A percentile compares a stretch with the other conserved stretches of the same genome.
Evolutionary conservation across 2,329 filamentous ascomycete species (phyloP).

Genomic region (Pseudogymnoascus sp.): DNA sequence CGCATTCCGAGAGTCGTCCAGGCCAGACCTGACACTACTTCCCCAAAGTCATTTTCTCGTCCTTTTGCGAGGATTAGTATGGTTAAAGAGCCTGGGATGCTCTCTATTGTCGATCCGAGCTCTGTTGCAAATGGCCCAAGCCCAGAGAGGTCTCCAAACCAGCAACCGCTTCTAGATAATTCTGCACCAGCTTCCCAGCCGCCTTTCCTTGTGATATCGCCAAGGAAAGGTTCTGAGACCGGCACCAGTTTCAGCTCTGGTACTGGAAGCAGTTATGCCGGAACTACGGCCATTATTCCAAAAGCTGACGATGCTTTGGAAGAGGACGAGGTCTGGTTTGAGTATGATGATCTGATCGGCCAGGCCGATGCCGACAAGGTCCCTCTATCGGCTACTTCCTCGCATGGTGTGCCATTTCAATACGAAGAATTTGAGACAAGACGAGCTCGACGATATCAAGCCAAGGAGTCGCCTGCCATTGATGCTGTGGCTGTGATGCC

Average conservation of each 20-base stretch:
- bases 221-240: conserved; percentile 64
- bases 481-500: conserved; percentile 18
- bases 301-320: conserved; percentile 54
- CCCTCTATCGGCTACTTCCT: conserved; percentile 49
- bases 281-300: conserved; percentile 62
- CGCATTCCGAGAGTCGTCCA: conserved; percentile 79
- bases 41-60: conserved; percentile 76
- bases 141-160: conserved; percentile 24
- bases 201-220: conserved; percentile 64
- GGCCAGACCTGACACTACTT: conserved; percentile 57
- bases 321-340: conserved; percentile 83
- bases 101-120: conserved; percentile 31
- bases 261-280: conserved; percentile 47
- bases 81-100: conserved; percentile 26
- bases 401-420: conserved; percentile 50
- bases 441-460: conserved; percentile 17
- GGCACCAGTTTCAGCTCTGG: conserved; percentile 58
- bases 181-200: not conserved
- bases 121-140: conserved; percentile 46
- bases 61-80: conserved; percentile 61
- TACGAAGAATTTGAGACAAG: conserved; percentile 43
- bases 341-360: conserved; percentile 84
- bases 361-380: conserved; percentile 46
- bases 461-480: conserved; percentile 24
- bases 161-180: conserved; percentile 16